A percentile compares a stretch with the other conserved stretches of the same genome.
These are phyloP conservation scores for Xerocomus amazonicus DNA, from an alignment of 1,284 basidiomycete genomes.

Conservation along the genomic window DNA sequence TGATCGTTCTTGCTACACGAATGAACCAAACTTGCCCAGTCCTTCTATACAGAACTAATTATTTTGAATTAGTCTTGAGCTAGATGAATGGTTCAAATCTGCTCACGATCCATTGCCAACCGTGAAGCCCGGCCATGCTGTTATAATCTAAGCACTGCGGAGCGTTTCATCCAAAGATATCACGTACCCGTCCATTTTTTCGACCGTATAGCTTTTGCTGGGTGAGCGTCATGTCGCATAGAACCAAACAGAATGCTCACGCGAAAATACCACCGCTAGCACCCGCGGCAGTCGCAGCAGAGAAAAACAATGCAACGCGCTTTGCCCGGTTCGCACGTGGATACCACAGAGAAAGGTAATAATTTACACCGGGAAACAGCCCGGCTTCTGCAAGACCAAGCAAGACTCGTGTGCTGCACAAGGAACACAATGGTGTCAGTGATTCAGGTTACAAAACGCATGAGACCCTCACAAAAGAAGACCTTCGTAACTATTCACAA, in stretches of 20 bases:
- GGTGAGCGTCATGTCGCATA: neutral
- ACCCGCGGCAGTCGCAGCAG: constrained; percentile 52
- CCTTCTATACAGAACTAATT: constrained; percentile 33
- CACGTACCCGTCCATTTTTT: constrained; percentile 37
- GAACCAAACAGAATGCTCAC: constrained; percentile 9
- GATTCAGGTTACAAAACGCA: neutral
- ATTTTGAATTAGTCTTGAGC: neutral
- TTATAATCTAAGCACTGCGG: neutral
- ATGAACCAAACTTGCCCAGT: constrained; percentile 8
- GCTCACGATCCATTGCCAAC: constrained; percentile 51
- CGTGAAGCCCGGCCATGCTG: constrained; percentile 36
- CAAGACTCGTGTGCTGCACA: constrained; percentile 43
- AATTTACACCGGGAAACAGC: constrained; percentile 51
- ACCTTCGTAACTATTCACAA: constrained; percentile 34
- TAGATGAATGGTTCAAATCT: neutral
- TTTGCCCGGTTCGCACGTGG: constrained; percentile 44
- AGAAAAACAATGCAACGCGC: constrained; percentile 56
- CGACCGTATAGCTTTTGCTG: constrained; percentile 29
- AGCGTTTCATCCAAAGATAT: neutral
- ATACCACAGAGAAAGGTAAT: constrained; percentile 56
- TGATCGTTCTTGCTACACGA: neutral
- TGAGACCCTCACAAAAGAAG: constrained; percentile 25
- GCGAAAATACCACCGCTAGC: constrained; percentile 41
- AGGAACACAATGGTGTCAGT: constrained; percentile 3
- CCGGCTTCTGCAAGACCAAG: constrained; percentile 54